Base-by-base conservation (phyloP, 2,329 filamentous ascomycete species). In the Graphilbum fragrans region DNA sequence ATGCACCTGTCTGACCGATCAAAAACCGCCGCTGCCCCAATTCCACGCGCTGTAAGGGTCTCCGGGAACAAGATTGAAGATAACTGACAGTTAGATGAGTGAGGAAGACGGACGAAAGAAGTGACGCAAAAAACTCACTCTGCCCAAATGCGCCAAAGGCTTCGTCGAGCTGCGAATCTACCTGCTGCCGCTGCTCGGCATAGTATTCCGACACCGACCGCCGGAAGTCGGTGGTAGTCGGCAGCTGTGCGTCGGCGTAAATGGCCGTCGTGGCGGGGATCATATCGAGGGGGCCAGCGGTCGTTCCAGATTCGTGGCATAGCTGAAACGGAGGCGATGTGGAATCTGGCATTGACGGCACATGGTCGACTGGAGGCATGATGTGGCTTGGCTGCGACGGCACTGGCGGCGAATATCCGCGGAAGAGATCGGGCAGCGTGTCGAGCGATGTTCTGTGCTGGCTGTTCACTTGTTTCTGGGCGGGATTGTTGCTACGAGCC, bases 111-210 rank as follows among this genome's bases (percentile, higher is more conserved):
- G 29, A 21, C 4, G 11, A 22, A 16, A 31, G 34, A 19, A 8
- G 22, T 31, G 35, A 23, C 27, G 27, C 20, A 14, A 14, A 14
- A 29, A 14, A 29, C 25, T 19, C 41, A 46, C 44, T 37, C 41
- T 46, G 44, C 9, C 44, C 44, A 41, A 46, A 46, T 2, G 44
- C 36, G 21, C 44, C 44, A 35, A 46, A 46, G 11, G 44, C 42
- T 33, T 46, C 44, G 36, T 46, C 44, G 10, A 46, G 41, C 25
- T 39, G 44, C 25, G 41, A 36, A 27, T 46, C 41, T 11, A 46
- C 21, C 11, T 38, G 41, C 21, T 46, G 44, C 4, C 21, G 35
- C 20, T 44, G 37, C 35, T 22, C 41, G 31, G 29, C 31, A 20
- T 29, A 19, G 29, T 31, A 20, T 5, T 12, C 37, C 16, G 16